A percentile compares a stretch with the other conserved stretches of the same genome.
phyloP scores from a whole-genome alignment of 805 yeast species.

The Candida andamanensis region DNA sequence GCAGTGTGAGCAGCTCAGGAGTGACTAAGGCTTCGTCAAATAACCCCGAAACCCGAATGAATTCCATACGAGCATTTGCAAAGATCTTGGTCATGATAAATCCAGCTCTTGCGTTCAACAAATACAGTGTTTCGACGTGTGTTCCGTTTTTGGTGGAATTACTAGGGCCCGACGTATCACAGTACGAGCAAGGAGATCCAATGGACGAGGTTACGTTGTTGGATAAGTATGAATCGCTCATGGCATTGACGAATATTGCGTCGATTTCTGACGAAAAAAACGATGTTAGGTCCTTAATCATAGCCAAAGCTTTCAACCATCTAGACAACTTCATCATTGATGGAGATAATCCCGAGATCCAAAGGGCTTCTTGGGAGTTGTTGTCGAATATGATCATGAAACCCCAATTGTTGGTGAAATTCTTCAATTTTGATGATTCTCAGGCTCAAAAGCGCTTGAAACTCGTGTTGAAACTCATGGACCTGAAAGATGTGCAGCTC shows the following conservation, averaged over 20 bases:
- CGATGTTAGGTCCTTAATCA: slow-evolving; percentile 32
- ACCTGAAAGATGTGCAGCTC: slow-evolving; percentile 25
- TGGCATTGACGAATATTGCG: slow-evolving; percentile 66
- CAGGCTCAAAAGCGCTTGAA: slow-evolving; percentile 25
- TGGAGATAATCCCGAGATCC: slow-evolving; percentile 38
- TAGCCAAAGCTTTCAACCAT: slow-evolving; percentile 42
- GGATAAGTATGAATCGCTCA: slow-evolving; percentile 51
- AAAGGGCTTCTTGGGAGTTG: slow-evolving; percentile 59
- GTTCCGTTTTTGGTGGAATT: slow-evolving; percentile 47
- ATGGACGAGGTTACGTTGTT: slow-evolving; percentile 26
- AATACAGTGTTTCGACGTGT: slow-evolving; percentile 30
- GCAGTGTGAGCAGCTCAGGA: slow-evolving; percentile 15
- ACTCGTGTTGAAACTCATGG: slow-evolving; percentile 27
- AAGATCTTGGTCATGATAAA: slow-evolving; percentile 40
- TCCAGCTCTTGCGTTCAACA: slow-evolving; percentile 37
- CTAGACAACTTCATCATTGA: slow-evolving; percentile 39
- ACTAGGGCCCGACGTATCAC: slow-evolving; percentile 29
- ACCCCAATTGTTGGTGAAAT: slow-evolving; percentile 42
- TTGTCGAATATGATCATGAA: slow-evolving; percentile 52
- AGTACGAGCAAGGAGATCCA: slow-evolving; percentile 10
- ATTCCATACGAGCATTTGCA: slow-evolving; percentile 41
- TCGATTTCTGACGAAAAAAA: slow-evolving; percentile 32
- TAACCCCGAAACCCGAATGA: slow-evolving; percentile 17
- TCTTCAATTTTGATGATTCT: slow-evolving; percentile 48
- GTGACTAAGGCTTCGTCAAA: slow-evolving; percentile 16